Evolutionary conservation across 257 asterid species (phyloP).

Genomic region (Haberlea rhodopensis): DNA sequence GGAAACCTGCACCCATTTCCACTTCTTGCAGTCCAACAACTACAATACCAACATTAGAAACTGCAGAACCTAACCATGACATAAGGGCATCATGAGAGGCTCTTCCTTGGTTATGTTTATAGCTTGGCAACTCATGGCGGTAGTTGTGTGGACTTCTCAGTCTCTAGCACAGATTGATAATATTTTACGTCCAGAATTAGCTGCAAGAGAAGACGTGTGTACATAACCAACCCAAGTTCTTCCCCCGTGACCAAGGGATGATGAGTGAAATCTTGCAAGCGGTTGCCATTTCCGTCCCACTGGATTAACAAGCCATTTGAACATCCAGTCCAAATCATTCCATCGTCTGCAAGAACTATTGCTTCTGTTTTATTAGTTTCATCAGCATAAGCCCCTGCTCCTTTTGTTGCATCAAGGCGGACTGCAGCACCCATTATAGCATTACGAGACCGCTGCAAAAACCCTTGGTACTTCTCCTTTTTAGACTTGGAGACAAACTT

Average conservation of each 20-base stretch:
- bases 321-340: slow-evolving; percentile 85
- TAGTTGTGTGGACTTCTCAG: too few species aligned
- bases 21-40: slow-evolving; percentile 97
- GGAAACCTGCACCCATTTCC: slow-evolving; percentile 99
- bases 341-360: slow-evolving; percentile 67
- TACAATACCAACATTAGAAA: slow-evolving; percentile 69
- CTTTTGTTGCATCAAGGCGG: slow-evolving; percentile 78
- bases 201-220: too few species aligned
- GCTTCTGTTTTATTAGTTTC: slow-evolving; percentile 79
- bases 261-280: slow-evolving; percentile 65
- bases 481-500: slow-evolving; percentile 70
- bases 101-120: too few species aligned
- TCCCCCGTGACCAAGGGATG: slow-evolving; percentile 72
- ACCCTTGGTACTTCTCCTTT: slow-evolving; percentile 86
- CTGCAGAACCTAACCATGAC: slow-evolving; percentile 82
- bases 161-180: too few species aligned
- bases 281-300: slow-evolving; percentile 96
- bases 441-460: slow-evolving; percentile 85
- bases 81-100: slow-evolving; percentile 82
- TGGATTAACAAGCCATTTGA: slow-evolving; percentile 79
- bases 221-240: slow-evolving; percentile 81
- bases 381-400: slow-evolving; percentile 68
- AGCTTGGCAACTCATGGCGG: too few species aligned
- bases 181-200: too few species aligned
- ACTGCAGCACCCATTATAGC: slow-evolving; percentile 98